phyloP scores from a whole-genome alignment of 73 alveolate genomes.

The Stentor coeruleus region DNA sequence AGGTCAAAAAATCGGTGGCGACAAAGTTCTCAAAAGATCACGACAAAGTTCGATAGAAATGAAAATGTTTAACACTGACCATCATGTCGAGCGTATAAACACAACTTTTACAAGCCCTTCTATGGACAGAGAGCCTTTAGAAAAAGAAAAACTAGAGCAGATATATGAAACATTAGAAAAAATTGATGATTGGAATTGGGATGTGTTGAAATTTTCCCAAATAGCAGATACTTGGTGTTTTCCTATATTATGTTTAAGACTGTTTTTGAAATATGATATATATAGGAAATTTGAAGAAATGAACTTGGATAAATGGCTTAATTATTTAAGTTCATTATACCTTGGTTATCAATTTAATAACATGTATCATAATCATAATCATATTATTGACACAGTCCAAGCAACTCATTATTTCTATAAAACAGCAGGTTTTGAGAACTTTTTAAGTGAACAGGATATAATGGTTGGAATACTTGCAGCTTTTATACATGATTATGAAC shows the following conservation, averaged over 20 bases:
- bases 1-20: slow-evolving; percentile 16
- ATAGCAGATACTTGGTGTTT: background rate
- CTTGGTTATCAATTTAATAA: slow-evolving; percentile 59
- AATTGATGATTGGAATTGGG: slow-evolving; percentile 24
- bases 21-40: slow-evolving; percentile 2
- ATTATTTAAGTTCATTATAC: background rate
- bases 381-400: slow-evolving; percentile 60
- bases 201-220: background rate
- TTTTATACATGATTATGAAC: slow-evolving; percentile 70
- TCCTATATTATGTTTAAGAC: background rate
- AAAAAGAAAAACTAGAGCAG: slow-evolving; percentile 7
- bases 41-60: slow-evolving; percentile 15
- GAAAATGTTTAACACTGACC: slow-evolving; percentile 9
- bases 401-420: slow-evolving; percentile 48
- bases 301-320: slow-evolving; percentile 26
- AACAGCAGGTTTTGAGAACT: slow-evolving; percentile 18
- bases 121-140: background rate
- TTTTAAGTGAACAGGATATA: slow-evolving; percentile 31
- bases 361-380: slow-evolving; percentile 50
- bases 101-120: background rate
- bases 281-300: slow-evolving; percentile 4
- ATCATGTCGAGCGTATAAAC: background rate
- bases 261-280: slow-evolving; percentile 14
- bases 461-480: slow-evolving; percentile 56
- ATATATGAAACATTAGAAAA: slow-evolving; percentile 26